phyloP scores from a whole-genome alignment of 164 flowering plant genomes.

The Tetracentron sinense region DNA sequence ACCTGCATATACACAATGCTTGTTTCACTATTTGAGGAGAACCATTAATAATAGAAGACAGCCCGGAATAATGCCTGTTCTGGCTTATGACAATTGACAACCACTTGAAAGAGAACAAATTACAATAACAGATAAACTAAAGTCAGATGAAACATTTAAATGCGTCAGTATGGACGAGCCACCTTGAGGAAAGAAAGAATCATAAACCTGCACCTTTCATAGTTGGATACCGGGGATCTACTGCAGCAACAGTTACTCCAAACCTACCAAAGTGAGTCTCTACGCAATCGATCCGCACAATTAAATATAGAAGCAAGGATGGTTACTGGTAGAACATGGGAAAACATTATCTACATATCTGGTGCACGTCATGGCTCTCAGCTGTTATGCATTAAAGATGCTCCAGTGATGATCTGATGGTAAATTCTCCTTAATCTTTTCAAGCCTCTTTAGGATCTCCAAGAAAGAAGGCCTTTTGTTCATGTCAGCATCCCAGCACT shows the following conservation, averaged over 20 bases:
- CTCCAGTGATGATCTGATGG: slow-evolving; percentile 76
- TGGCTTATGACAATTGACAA: slow-evolving; percentile 5
- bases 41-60: not conserved
- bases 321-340: not conserved
- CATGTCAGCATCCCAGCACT: slow-evolving; percentile 92
- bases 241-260: not conserved
- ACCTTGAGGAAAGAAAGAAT: not conserved
- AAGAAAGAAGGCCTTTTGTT: slow-evolving; percentile 78
- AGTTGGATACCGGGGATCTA: not conserved
- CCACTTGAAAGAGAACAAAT: not conserved
- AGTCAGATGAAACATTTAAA: not conserved
- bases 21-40: not conserved
- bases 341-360: slow-evolving; percentile 5
- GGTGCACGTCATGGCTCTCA: not conserved
- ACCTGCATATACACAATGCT: not conserved
- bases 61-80: not conserved
- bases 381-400: slow-evolving; percentile 44
- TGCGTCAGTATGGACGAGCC: not conserved
- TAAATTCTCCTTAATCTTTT: slow-evolving; percentile 68
- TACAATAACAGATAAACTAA: not conserved
- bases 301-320: not conserved
- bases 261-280: not conserved
- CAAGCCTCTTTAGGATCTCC: slow-evolving; percentile 83
- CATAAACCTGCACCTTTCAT: not conserved
- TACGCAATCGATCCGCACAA: slow-evolving; percentile 4